These are phyloP conservation scores for Coniochaeta sp. DNA, from an alignment of 2,329 filamentous ascomycete species.

Conservation along the genomic window DNA sequence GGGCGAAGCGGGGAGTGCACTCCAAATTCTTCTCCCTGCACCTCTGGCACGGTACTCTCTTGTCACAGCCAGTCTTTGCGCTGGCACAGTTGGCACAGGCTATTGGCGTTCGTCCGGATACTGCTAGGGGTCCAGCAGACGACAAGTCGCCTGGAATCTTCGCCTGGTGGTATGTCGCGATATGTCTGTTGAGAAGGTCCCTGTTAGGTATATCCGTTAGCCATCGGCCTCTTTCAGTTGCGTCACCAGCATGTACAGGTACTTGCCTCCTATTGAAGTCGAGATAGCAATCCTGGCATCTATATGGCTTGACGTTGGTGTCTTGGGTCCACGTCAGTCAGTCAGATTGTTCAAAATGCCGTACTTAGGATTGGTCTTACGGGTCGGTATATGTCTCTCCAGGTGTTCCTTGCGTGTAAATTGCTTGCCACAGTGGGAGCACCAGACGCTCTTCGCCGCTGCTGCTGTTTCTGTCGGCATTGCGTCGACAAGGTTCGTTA, in stretches of 20 bases:
- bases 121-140: slow-evolving; percentile 32
- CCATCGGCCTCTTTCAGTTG: not conserved
- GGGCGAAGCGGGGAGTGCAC: slow-evolving; percentile 40
- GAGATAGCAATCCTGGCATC: slow-evolving; percentile 39
- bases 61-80: slow-evolving; percentile 44
- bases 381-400: slow-evolving; percentile 45
- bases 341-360: not conserved
- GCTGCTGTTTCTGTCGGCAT: not conserved
- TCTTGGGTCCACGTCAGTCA: slow-evolving; percentile 26
- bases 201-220: slow-evolving; percentile 19
- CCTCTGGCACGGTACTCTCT: slow-evolving; percentile 38
- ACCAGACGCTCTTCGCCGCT: slow-evolving; percentile 26
- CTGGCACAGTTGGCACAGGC: slow-evolving; percentile 41
- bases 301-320: slow-evolving; percentile 47
- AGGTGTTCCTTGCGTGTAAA: slow-evolving; percentile 50
- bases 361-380: slow-evolving; percentile 25
- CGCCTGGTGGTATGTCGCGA: slow-evolving; percentile 42
- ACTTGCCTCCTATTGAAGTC: slow-evolving; percentile 41
- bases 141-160: slow-evolving; percentile 32
- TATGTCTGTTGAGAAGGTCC: slow-evolving; percentile 42
- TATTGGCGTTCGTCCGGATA: slow-evolving; percentile 36
- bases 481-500: slow-evolving; percentile 2
- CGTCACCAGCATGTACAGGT: not conserved
- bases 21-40: slow-evolving; percentile 40
- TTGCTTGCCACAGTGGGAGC: slow-evolving; percentile 45